phyloP scores from a whole-genome alignment of 345 rosid genomes.

The Aurinia saxatilis region DNA sequence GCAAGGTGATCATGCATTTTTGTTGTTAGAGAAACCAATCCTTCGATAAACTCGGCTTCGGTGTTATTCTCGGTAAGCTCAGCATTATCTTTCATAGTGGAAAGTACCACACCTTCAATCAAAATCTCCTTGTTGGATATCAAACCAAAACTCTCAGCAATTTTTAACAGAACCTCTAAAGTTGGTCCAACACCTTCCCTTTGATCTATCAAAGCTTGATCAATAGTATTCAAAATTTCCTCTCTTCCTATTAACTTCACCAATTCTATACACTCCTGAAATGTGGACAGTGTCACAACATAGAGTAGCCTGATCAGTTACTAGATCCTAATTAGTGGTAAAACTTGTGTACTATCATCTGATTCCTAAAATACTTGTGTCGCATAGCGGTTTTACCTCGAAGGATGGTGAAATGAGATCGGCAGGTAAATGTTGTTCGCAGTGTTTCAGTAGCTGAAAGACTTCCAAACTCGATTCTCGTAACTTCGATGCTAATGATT shows the following conservation, averaged over 20 bases:
- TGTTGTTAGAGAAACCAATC: conserved; percentile 48
- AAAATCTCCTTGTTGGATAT: conserved; percentile 84
- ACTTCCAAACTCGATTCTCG: conserved; percentile 49
- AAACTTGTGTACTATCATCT: too few relatives aligned
- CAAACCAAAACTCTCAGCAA: conserved; percentile 60
- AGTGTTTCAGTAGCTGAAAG: conserved; percentile 58
- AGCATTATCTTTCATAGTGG: conserved; percentile 72
- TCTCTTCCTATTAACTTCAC: conserved; percentile 52
- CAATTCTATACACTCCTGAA: conserved; percentile 62
- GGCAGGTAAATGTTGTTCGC: conserved; percentile 47
- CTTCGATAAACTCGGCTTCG: conserved; percentile 58
- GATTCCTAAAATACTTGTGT: too few relatives aligned
- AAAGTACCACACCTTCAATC: conserved; percentile 79
- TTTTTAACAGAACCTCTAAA: conserved; percentile 55
- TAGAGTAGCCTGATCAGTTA: not conserved
- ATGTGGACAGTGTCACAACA: conserved; percentile 2
- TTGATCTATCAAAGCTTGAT: conserved; percentile 53
- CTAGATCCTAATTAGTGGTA: not conserved
- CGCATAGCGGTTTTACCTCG: conserved; percentile 46
- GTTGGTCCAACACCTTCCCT: conserved; percentile 42
- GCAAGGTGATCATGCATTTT: conserved; percentile 65
- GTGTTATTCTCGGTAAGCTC: conserved; percentile 54
- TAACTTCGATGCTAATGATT: conserved; percentile 53
- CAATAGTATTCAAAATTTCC: conserved; percentile 40
- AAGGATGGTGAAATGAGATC: conserved; percentile 63